Evolutionary conservation across 2,329 filamentous ascomycete species (phyloP).

Genomic region (Leptographium procerum): DNA sequence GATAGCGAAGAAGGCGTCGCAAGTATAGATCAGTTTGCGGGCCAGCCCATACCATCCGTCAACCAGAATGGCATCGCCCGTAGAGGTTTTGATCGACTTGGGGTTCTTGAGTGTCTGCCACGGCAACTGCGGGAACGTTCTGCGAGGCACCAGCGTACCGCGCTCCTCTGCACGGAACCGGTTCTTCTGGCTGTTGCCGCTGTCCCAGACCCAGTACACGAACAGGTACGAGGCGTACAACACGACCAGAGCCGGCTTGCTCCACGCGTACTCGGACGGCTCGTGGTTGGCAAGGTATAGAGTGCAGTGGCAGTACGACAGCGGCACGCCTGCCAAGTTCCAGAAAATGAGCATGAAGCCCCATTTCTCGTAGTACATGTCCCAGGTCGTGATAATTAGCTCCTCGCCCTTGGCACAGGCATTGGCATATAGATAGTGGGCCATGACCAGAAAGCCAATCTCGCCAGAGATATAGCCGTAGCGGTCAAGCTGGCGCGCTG

Average conservation of each 20-base stretch:
- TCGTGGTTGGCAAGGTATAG: constrained; percentile 68
- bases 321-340: constrained; percentile 72
- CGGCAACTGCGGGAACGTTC: constrained; percentile 68
- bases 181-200: constrained; percentile 75
- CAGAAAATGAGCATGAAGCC: constrained; percentile 87
- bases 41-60: constrained; percentile 71
- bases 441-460: constrained; percentile 62
- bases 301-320: constrained; percentile 75
- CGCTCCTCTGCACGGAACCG: constrained; percentile 62
- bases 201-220: constrained; percentile 78
- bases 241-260: constrained; percentile 45
- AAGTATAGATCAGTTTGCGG: constrained; percentile 70
- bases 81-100: constrained; percentile 54
- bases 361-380: constrained; percentile 86
- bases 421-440: constrained; percentile 73
- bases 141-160: constrained; percentile 51
- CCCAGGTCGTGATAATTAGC: constrained; percentile 70
- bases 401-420: constrained; percentile 77
- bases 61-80: constrained; percentile 58
- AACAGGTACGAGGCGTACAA: constrained; percentile 58
- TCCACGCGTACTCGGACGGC: constrained; percentile 57
- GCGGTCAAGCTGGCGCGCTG: constrained; percentile 62
- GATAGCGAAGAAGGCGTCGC: constrained; percentile 66
- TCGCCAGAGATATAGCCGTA: constrained; percentile 69
- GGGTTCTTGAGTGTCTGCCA: constrained; percentile 68